Conservation (phyloP, 2,329 filamentous ascomycete species). For the Paracorniculantispora psalliotae region DNA sequence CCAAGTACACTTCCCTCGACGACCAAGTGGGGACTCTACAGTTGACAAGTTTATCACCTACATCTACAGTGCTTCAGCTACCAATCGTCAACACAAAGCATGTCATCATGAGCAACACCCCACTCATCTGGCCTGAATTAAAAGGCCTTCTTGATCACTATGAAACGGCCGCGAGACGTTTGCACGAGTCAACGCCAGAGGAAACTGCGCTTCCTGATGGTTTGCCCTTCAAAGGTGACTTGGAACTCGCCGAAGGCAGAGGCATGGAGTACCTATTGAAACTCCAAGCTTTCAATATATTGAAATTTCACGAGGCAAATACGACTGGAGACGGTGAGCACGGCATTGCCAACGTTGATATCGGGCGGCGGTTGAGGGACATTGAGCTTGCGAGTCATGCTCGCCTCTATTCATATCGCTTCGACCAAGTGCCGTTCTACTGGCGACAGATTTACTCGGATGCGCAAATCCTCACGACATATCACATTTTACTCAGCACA, state of each 20-base stretch:
- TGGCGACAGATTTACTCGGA: conserved; percentile 72
- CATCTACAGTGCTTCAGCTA: background rate
- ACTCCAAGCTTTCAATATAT: conserved; percentile 24
- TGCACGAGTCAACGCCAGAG: background rate
- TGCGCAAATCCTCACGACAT: conserved; percentile 59
- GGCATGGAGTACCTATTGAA: conserved; percentile 25
- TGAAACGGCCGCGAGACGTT: background rate
- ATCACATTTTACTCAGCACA: conserved; percentile 28
- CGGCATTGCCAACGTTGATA: conserved; percentile 17
- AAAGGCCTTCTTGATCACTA: background rate
- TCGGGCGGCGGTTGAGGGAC: conserved; percentile 46
- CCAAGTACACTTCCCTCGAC: background rate
- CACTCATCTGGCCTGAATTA: background rate
- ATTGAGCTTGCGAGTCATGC: conserved; percentile 55
- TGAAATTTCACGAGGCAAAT: conserved; percentile 19
- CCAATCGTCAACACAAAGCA: background rate
- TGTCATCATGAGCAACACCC: background rate
- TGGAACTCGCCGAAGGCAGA: background rate
- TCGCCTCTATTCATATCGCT: conserved; percentile 67
- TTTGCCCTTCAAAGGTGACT: background rate
- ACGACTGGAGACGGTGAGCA: conserved; percentile 9
- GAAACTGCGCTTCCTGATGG: background rate
- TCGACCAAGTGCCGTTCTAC: conserved; percentile 57
- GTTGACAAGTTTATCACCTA: background rate
- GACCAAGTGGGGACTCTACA: background rate